Evolutionary conservation across 176 grass and related monocot species (phyloP).

Genomic region (Triticum timopheevii): DNA sequence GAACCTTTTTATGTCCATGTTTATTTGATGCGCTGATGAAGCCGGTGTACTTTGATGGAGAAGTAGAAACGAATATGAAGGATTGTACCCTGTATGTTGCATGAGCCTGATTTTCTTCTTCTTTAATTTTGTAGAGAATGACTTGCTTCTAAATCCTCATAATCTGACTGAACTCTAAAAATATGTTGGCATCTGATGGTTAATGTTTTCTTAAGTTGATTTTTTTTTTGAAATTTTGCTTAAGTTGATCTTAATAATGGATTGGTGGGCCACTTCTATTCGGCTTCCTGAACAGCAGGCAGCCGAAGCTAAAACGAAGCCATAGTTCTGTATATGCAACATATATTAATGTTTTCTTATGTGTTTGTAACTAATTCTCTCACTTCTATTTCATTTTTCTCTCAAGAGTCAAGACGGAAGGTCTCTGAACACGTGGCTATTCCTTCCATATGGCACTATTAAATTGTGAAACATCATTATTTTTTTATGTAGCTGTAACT

Average conservation of each 20-base stretch:
- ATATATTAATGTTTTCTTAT: too few relatives aligned
- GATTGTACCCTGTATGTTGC: slow-evolving; percentile 2
- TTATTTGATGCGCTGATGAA: slow-evolving; percentile 41
- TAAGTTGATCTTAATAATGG: not conserved
- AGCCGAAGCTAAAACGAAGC: too few relatives aligned
- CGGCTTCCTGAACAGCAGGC: too few relatives aligned
- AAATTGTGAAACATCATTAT: too few relatives aligned
- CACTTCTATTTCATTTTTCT: too few relatives aligned
- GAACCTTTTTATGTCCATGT: slow-evolving; percentile 38
- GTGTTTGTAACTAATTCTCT: too few relatives aligned
- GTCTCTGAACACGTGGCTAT: too few relatives aligned
- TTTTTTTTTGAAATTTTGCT: not conserved
- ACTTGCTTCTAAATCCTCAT: not conserved
- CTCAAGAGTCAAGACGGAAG: too few relatives aligned
- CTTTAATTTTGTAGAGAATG: not conserved
- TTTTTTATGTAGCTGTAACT: too few relatives aligned
- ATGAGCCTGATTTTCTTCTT: not conserved
- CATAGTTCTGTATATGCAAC: too few relatives aligned
- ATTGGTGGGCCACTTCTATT: too few relatives aligned
- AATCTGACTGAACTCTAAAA: not conserved
- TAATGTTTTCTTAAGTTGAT: not conserved
- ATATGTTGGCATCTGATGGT: not conserved
- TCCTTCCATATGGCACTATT: too few relatives aligned
- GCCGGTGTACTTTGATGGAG: slow-evolving; percentile 33
- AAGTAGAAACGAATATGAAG: slow-evolving; percentile 38